Evolutionary conservation across 1,284 basidiomycete genomes (phyloP).

Genomic region (Neonothopanus nambi): DNA sequence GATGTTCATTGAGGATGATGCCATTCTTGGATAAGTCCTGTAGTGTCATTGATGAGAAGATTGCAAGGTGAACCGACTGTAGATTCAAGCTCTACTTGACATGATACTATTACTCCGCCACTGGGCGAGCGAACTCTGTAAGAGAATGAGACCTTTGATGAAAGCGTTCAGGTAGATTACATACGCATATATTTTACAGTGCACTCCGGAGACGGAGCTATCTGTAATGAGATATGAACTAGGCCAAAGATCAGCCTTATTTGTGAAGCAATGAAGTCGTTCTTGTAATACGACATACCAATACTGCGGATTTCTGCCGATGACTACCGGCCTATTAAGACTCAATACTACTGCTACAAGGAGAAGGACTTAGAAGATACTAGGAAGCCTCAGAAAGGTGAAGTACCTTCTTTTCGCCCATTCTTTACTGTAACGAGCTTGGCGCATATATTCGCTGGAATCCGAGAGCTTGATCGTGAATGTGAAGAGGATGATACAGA

Average conservation of each 20-base stretch:
- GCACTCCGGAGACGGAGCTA: slow-evolving; percentile 37
- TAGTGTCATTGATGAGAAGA: not conserved
- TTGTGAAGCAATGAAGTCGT: too few relatives aligned
- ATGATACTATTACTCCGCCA: slow-evolving; percentile 74
- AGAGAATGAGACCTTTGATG: not conserved
- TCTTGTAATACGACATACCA: slow-evolving; percentile 37
- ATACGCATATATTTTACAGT: slow-evolving; percentile 80
- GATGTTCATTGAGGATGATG: slow-evolving; percentile 67
- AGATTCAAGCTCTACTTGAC: slow-evolving; percentile 39
- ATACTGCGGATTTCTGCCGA: slow-evolving; percentile 61
- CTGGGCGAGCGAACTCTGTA: slow-evolving; percentile 64
- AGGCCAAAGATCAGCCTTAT: slow-evolving; percentile 6
- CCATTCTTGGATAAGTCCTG: slow-evolving; percentile 83
- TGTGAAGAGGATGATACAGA: not conserved
- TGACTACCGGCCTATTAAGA: slow-evolving; percentile 60
- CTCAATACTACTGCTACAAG: slow-evolving; percentile 54
- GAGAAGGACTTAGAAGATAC: not conserved
- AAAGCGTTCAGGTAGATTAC: slow-evolving; percentile 20
- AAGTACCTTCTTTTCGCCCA: slow-evolving; percentile 61
- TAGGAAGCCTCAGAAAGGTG: not conserved
- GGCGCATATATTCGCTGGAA: slow-evolving; percentile 55
- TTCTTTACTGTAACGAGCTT: slow-evolving; percentile 57
- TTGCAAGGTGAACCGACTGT: not conserved
- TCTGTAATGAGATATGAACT: slow-evolving; percentile 45
- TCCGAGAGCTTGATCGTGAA: not conserved